Conservation (phyloP, 139 green algal genomes). For the Parachlorella kessleri region DNA sequence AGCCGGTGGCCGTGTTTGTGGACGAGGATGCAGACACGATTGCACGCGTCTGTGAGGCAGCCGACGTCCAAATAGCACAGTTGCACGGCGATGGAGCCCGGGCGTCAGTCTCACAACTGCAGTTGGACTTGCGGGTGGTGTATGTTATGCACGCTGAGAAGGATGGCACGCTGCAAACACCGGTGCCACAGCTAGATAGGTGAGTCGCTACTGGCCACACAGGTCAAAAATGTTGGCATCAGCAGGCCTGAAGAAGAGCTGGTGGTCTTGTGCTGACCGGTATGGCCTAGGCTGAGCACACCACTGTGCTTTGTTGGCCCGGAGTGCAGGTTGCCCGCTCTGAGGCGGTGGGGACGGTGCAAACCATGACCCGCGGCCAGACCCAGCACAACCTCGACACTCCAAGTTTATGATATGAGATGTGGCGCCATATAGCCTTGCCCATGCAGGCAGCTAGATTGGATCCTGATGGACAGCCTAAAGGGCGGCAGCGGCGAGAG, state of each 20-base stretch:
- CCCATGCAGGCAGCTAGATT: constrained; percentile 54
- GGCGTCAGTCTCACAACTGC: constrained; percentile 36
- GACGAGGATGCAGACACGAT: constrained; percentile 80
- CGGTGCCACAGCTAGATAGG: no score
- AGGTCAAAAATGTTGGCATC: no score
- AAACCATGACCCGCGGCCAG: not conserved
- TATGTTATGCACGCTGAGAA: constrained; percentile 74
- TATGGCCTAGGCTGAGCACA: no score
- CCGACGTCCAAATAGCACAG: constrained; percentile 63
- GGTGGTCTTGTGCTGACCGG: no score
- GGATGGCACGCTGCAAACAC: constrained; percentile 57
- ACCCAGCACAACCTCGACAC: not conserved
- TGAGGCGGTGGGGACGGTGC: not conserved
- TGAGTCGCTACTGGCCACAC: no score
- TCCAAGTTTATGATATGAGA: not conserved
- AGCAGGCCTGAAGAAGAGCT: no score
- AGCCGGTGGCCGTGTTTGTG: constrained; percentile 88
- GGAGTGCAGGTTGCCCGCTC: not conserved
- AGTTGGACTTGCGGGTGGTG: constrained; percentile 52
- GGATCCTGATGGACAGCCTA: constrained; percentile 80
- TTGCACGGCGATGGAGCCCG: constrained; percentile 69
- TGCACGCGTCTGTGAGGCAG: constrained; percentile 39
- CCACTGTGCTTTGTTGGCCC: not conserved
- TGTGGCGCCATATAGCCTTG: not conserved
- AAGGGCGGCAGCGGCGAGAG: constrained; percentile 70